phyloP scores from a whole-genome alignment of 805 yeast species.

The Grigorovia humatica region DNA sequence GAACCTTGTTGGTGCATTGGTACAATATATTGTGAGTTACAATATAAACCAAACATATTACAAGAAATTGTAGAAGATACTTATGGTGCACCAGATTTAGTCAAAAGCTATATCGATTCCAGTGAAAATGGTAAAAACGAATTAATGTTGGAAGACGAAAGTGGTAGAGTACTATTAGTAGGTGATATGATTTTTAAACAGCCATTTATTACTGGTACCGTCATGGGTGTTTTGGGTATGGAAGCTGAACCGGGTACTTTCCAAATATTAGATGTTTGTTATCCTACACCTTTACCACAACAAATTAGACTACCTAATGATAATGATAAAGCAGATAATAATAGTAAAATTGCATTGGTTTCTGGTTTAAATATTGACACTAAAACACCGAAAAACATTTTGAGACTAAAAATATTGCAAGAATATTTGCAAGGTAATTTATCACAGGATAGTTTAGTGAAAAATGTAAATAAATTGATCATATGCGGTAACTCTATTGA shows the following conservation, averaged over 20 bases:
- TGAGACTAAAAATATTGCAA: slow-evolving; percentile 45
- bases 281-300: slow-evolving; percentile 44
- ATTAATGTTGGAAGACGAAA: slow-evolving; percentile 80
- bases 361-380: slow-evolving; percentile 64
- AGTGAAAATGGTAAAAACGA: slow-evolving; percentile 36
- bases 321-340: slow-evolving; percentile 7
- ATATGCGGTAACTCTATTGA: slow-evolving; percentile 66
- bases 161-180: slow-evolving; percentile 71
- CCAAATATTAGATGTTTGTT: slow-evolving; percentile 69
- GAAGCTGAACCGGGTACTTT: slow-evolving; percentile 77
- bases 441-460: slow-evolving; percentile 26
- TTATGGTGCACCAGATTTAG: slow-evolving; percentile 34
- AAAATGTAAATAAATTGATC: slow-evolving; percentile 40
- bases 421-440: slow-evolving; percentile 68
- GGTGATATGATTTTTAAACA: slow-evolving; percentile 46
- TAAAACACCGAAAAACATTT: slow-evolving; percentile 30
- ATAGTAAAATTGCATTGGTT: slow-evolving; percentile 49
- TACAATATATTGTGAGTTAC: slow-evolving; percentile 74
- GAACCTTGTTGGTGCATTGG: slow-evolving; percentile 72
- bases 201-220: slow-evolving; percentile 79
- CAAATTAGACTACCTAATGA: too few relatives aligned
- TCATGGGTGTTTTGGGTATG: slow-evolving; percentile 77
- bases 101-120: slow-evolving; percentile 43
- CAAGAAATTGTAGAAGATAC: slow-evolving; percentile 59
- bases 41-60: slow-evolving; percentile 74